Percentiles rank a stretch among this genome's conserved stretches.
These are phyloP conservation scores for Golubevia pallescens DNA, from an alignment of 1,284 basidiomycete genomes.

Conservation along the genomic window DNA sequence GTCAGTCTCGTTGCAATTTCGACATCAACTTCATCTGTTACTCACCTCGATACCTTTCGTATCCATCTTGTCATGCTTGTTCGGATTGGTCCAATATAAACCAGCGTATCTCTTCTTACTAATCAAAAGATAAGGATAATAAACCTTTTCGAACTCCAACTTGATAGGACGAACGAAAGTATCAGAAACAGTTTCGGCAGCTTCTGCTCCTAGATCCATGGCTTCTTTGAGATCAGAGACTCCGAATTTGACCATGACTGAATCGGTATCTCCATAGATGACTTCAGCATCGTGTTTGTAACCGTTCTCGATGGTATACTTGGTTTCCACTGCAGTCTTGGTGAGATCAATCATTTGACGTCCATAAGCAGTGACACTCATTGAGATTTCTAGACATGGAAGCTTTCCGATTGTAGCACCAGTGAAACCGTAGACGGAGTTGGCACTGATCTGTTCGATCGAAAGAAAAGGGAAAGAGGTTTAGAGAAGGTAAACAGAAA, in stretches of 20 bases:
- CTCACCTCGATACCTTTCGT: conserved; percentile 64
- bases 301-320: conserved; percentile 60
- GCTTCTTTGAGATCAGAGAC: conserved; percentile 34
- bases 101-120: conserved; percentile 64
- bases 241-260: conserved; percentile 65
- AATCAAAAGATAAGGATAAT: conserved; percentile 63
- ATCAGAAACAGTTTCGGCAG: conserved; percentile 23
- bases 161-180: conserved; percentile 60
- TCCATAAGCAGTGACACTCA: conserved; percentile 63
- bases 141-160: conserved; percentile 64
- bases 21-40: no score
- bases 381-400: conserved; percentile 62
- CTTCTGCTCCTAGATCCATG: conserved; percentile 23
- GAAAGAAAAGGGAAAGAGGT: background rate
- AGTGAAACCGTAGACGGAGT: conserved; percentile 64
- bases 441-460: conserved; percentile 39
- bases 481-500: background rate
- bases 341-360: conserved; percentile 64
- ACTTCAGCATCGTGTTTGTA: conserved; percentile 61
- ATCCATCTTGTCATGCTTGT: conserved; percentile 64
- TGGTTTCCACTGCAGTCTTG: conserved; percentile 50
- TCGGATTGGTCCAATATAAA: conserved; percentile 58
- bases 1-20: no score
- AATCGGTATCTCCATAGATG: conserved; percentile 63
- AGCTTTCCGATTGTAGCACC: conserved; percentile 62